A percentile compares a stretch with the other conserved stretches of the same genome.
These are phyloP conservation scores for Ocimum tenuiflorum DNA, from an alignment of 257 asterid species.

Conservation along the genomic window DNA sequence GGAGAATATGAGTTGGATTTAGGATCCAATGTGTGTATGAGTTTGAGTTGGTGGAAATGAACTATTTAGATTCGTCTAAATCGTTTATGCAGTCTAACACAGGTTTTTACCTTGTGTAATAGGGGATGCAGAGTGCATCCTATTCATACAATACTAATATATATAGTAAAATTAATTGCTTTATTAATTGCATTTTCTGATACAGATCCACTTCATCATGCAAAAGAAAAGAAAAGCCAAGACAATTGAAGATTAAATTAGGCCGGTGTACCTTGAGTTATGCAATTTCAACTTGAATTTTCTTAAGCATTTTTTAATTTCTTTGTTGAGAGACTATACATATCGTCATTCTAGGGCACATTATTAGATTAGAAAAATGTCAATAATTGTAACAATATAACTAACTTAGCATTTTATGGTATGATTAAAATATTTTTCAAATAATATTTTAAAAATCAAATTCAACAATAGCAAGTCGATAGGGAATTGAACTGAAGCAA, in stretches of 20 bases:
- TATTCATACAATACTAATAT: too few species aligned
- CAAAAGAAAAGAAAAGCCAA: neutral
- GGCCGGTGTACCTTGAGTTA: neutral
- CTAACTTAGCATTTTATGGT: neutral
- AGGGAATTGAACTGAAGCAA: neutral
- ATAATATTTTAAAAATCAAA: too few species aligned
- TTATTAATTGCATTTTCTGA: neutral
- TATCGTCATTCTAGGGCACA: neutral
- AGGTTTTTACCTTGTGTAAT: too few species aligned
- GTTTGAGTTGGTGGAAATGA: too few species aligned
- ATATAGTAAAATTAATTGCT: neutral
- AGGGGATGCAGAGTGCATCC: too few species aligned
- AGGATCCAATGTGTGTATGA: too few species aligned
- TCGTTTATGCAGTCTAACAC: too few species aligned
- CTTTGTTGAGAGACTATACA: neutral
- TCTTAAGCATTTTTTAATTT: neutral
- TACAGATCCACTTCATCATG: slow-evolving; percentile 8
- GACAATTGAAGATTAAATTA: neutral
- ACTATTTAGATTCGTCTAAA: too few species aligned
- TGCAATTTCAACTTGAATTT: neutral
- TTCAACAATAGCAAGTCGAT: neutral
- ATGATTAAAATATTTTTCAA: too few species aligned
- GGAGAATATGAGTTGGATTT: too few species aligned
- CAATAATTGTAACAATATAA: too few species aligned
- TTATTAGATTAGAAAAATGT: neutral